Conservation (phyloP, 495 filamentous ascomycete species). For the Sordaria brevicollis region DNA sequence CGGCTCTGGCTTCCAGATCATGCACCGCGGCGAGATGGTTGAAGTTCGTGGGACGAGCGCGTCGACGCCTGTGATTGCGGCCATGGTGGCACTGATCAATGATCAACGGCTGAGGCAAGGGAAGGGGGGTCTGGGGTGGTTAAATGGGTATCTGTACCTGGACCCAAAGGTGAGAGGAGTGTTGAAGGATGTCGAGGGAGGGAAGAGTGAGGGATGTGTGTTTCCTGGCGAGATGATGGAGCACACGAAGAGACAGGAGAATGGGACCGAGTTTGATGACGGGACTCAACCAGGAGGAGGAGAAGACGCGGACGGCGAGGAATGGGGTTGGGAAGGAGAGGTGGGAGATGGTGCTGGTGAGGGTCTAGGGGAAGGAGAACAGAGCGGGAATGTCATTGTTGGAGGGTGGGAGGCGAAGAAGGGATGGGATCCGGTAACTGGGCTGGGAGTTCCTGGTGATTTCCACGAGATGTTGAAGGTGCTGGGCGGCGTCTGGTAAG, state of each 20-base stretch:
- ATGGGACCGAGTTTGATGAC: neutral
- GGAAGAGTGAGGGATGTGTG: slow-evolving; percentile 23
- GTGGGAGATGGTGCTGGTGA: neutral
- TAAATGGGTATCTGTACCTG: slow-evolving; percentile 28
- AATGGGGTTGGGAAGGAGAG: neutral
- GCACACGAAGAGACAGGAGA: neutral
- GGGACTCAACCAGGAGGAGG: neutral
- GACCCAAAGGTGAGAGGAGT: slow-evolving; percentile 8
- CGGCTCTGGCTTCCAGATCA: slow-evolving; percentile 28
- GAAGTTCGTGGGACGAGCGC: slow-evolving; percentile 33
- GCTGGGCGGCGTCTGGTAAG: neutral
- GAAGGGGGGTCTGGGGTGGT: slow-evolving; percentile 29
- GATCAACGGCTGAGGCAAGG: slow-evolving; percentile 28
- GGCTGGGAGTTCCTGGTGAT: neutral
- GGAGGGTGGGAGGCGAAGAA: neutral
- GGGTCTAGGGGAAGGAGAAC: neutral
- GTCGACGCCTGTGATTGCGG: slow-evolving; percentile 30
- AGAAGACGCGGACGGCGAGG: accelerated
- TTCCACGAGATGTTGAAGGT: neutral
- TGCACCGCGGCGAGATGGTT: slow-evolving; percentile 16
- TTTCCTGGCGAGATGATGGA: slow-evolving; percentile 15
- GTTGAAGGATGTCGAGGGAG: slow-evolving; percentile 23
- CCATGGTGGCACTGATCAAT: slow-evolving; percentile 29
- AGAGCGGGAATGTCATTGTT: neutral
- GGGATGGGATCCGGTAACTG: neutral